These are phyloP conservation scores for Fraxinus xanthoxyloides DNA, from an alignment of 305 asterid genomes.

Conservation along the genomic window DNA sequence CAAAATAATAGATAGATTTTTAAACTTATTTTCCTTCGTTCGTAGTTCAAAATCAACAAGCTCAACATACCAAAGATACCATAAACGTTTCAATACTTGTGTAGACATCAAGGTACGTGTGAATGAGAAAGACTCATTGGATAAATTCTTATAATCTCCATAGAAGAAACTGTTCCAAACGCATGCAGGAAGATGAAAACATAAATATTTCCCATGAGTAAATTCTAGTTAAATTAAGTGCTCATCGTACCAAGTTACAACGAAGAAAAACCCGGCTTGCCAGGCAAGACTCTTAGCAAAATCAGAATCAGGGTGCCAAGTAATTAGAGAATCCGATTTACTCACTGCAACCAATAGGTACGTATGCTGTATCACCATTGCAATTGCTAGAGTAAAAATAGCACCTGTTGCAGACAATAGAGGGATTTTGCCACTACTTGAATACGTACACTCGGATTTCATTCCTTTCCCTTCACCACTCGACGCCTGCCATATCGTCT, in stretches of 20 bases:
- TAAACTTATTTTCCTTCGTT: too few relatives aligned
- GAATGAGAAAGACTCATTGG: too few relatives aligned
- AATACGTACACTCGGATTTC: conserved; percentile 50
- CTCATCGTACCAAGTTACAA: conserved; percentile 62
- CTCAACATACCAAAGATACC: too few relatives aligned
- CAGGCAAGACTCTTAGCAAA: conserved; percentile 46
- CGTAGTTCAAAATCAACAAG: too few relatives aligned
- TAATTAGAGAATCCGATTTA: conserved; percentile 43
- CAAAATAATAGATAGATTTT: too few relatives aligned
- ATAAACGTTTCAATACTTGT: too few relatives aligned
- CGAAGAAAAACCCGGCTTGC: conserved; percentile 79
- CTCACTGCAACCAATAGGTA: conserved; percentile 63
- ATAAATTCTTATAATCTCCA: too few relatives aligned
- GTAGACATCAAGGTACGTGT: too few relatives aligned
- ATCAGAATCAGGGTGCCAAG: conserved; percentile 60
- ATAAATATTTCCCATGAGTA: too few relatives aligned
- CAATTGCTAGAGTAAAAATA: conserved; percentile 60
- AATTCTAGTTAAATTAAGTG: background rate
- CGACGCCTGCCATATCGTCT: conserved; percentile 46
- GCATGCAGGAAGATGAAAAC: too few relatives aligned
- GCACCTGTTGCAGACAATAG: conserved; percentile 70
- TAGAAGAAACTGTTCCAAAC: too few relatives aligned
- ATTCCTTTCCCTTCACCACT: conserved; percentile 20
- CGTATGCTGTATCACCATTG: conserved; percentile 68
- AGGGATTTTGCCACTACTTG: conserved; percentile 60